Conservation (phyloP, 2,329 filamentous ascomycete genomes). For the Aspergillus ruber region DNA sequence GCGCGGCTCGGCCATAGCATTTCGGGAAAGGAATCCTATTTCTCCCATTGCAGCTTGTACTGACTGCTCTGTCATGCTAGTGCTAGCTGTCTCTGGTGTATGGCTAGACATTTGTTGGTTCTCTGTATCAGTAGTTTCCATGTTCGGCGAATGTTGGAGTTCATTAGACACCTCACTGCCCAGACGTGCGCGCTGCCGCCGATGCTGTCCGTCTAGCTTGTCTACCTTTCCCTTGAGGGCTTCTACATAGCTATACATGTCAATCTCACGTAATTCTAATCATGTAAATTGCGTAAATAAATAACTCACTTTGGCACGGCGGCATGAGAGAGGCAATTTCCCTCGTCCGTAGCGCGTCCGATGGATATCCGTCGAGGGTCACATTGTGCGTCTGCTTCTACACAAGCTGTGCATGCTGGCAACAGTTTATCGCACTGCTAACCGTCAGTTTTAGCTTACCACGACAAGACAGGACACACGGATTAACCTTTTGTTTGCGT, state of each 20-base stretch:
- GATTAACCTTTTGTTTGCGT: constrained; percentile 25
- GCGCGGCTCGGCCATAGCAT: constrained; percentile 26
- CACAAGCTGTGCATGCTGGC: constrained; percentile 13
- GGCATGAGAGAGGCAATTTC: constrained; percentile 12
- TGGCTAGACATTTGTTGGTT: too few species aligned
- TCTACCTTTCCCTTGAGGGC: constrained; percentile 15
- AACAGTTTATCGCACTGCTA: constrained; percentile 15
- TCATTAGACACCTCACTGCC: neutral
- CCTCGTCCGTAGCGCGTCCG: constrained; percentile 8
- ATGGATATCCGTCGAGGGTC: constrained; percentile 9
- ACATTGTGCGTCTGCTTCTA: constrained; percentile 7
- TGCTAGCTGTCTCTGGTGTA: neutral
- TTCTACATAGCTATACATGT: constrained; percentile 11
- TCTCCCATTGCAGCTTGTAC: constrained; percentile 23
- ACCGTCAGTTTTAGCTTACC: neutral
- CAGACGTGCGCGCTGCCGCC: constrained; percentile 5
- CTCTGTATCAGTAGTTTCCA: too few species aligned
- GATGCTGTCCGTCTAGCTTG: constrained; percentile 7
- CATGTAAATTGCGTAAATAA: neutral
- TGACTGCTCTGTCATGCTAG: constrained; percentile 4
- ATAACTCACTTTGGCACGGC: constrained; percentile 10
- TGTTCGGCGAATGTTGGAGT: neutral
- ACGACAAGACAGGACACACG: neutral
- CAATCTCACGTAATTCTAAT: neutral
- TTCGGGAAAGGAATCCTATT: constrained; percentile 24